Conservation (phyloP, 441 rosid species). For the Pelargonium fulgidum region DNA sequence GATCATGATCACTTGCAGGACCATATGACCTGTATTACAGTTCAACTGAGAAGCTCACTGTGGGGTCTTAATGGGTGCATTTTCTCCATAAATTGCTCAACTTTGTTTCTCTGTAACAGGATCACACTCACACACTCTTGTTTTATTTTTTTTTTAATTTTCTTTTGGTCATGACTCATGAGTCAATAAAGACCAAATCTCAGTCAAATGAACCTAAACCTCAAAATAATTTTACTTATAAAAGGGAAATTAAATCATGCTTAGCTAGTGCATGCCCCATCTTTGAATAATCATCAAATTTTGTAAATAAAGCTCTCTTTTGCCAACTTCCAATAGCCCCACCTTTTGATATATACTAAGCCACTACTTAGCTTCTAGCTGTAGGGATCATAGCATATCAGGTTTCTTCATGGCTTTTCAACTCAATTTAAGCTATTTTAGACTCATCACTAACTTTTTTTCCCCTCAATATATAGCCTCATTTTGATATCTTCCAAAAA, state of each 20-base stretch:
- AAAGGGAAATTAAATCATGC: not conserved
- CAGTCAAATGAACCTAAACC: constrained; percentile 17
- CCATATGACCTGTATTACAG: constrained; percentile 3
- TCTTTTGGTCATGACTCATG: not conserved
- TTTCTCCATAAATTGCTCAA: not conserved
- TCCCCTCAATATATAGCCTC: not conserved
- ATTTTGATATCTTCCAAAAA: not conserved
- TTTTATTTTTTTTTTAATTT: not conserved
- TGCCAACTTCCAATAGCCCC: constrained; percentile 15
- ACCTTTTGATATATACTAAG: constrained; percentile 3
- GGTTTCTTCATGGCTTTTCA: constrained; percentile 9
- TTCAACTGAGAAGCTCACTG: not conserved
- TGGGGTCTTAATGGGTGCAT: constrained; percentile 4
- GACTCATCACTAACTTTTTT: not conserved
- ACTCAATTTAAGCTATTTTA: not conserved
- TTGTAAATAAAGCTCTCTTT: constrained; percentile 12
- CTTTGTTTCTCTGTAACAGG: not conserved
- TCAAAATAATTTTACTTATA: not conserved
- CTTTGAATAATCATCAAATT: constrained; percentile 11
- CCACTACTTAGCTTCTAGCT: not conserved
- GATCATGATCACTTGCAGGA: not conserved
- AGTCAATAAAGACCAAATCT: constrained; percentile 2
- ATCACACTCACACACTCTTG: not conserved
- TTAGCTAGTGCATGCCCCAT: constrained; percentile 10
- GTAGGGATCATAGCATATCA: constrained; percentile 1